Evolutionary conservation across 1,139 yeast genomes (phyloP), one percentile per base, ranked within the genome.

Genomic region (Suhomyces bolitotheri): DNA sequence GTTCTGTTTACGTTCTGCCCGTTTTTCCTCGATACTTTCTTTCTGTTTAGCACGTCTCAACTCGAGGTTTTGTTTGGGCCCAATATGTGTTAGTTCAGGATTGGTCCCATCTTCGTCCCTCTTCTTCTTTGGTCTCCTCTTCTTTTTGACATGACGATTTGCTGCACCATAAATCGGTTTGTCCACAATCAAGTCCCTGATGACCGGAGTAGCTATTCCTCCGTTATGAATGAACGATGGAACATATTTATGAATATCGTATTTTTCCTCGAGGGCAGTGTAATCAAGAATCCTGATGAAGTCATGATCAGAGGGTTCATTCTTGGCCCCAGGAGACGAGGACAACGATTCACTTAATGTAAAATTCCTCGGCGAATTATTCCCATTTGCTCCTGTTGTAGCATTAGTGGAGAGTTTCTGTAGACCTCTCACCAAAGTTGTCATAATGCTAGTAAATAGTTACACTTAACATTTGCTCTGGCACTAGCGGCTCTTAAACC

Each of bases 91-190:
- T 20, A 25, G 35, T 26, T 30, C 44, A 14, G 22, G 21, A 8
- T 34, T 33, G 13, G 5, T 9, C 12, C 4, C 12, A 20, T 40
- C 23, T 17, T 17, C 20, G 7, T 17, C 8, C 20, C 20, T 6
- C 34, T 29, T 45, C 33, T 36, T 40, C 31, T 32, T 38, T 31
- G 36, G 38, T 28, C 33, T 43, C 40, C 39, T 45, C 40, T 40
- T 39, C 45, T 46, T 53, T 52, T 53, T 54, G n/a, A 62, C 50
- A 38, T 62, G 67, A 38, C 57, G 57, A 42, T 68, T 69, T 25
- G 73, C 75, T 20, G 64, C 60, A 25, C 35, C 40, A 33, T 71
- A 71, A 16, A 71, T 69, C 4, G 76, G 76, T 41, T 66, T 66
- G 39, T 66, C 65, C 16, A 49, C 45, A 11, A 71, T 57, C 52